A percentile compares a stretch with the other conserved stretches of the same genome.
These are phyloP conservation scores for Aspergillus pseudonomiae DNA, from an alignment of 2,329 filamentous ascomycete species.

Conservation along the genomic window DNA sequence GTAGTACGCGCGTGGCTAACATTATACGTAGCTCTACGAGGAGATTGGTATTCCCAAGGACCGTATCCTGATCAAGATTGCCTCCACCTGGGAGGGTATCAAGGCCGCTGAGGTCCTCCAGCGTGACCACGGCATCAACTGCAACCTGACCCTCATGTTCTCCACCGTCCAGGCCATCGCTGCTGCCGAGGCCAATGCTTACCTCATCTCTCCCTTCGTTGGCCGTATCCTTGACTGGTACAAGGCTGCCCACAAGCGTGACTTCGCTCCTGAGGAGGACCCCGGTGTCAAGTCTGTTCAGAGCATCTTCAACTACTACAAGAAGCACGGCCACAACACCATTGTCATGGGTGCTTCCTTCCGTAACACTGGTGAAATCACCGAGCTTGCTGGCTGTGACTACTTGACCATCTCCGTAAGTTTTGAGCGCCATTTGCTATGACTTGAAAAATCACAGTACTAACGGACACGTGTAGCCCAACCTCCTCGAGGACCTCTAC, in stretches of 20 bases:
- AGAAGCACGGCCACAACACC: slow-evolving; percentile 98
- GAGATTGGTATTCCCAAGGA: slow-evolving; percentile 88
- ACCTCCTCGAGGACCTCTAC: slow-evolving; percentile 89
- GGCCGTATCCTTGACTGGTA: slow-evolving; percentile 99
- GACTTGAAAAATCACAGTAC: background rate
- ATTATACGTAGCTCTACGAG: slow-evolving; percentile 79
- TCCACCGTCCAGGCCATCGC: slow-evolving; percentile 91
- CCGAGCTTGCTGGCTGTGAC: slow-evolving; percentile 95
- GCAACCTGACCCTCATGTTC: slow-evolving; percentile 99
- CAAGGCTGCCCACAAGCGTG: slow-evolving; percentile 95
- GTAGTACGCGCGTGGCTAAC: background rate
- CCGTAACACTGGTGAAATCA: slow-evolving; percentile 95
- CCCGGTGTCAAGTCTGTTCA: slow-evolving; percentile 94
- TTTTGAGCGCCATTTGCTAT: slow-evolving; percentile 22
- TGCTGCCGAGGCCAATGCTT: slow-evolving; percentile 90
- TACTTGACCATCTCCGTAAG: slow-evolving; percentile 96
- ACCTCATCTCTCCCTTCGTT: slow-evolving; percentile 98
- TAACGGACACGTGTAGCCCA: slow-evolving; percentile 62
- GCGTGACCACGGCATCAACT: slow-evolving; percentile 94
- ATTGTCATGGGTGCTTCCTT: slow-evolving; percentile 99
- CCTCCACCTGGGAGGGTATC: slow-evolving; percentile 99
- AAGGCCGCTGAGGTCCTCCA: slow-evolving; percentile 97
- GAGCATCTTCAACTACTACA: slow-evolving; percentile 99
- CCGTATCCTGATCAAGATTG: slow-evolving; percentile 96
- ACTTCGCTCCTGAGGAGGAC: slow-evolving; percentile 86